Percentiles rank a stretch among this genome's conserved stretches.
phyloP scores from a whole-genome alignment of 768 basidiomycete species.

The Suillus fuscotomentosus region DNA sequence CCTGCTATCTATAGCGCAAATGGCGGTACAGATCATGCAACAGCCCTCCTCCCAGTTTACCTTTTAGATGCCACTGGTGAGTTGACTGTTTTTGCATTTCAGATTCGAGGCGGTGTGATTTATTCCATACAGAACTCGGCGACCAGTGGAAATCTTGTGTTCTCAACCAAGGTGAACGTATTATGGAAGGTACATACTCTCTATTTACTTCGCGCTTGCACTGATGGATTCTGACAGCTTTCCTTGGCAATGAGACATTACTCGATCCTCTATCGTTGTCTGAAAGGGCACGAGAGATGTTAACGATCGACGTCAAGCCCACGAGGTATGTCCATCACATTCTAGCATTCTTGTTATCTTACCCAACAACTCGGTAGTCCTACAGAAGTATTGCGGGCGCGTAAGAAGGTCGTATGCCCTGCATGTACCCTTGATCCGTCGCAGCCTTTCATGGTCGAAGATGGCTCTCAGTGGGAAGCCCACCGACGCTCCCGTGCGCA shows the following conservation, averaged over 20 bases:
- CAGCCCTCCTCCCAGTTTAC: constrained; percentile 43
- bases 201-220: neutral
- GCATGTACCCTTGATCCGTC: constrained; percentile 58
- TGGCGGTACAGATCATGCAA: constrained; percentile 20
- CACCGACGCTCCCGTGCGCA: constrained; percentile 61
- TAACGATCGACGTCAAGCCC: constrained; percentile 42
- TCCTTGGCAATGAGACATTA: constrained; percentile 47
- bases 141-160: constrained; percentile 62
- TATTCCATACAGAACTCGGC: constrained; percentile 40
- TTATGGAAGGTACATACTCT: constrained; percentile 44
- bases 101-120: neutral
- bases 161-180: constrained; percentile 43
- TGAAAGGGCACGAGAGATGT: constrained; percentile 48
- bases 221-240: constrained; percentile 41
- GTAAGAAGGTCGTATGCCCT: constrained; percentile 57
- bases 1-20: constrained; percentile 58
- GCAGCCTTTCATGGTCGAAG: constrained; percentile 65
- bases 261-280: constrained; percentile 62
- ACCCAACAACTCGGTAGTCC: constrained; percentile 44
- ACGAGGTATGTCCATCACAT: constrained; percentile 38
- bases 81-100: constrained; percentile 12
- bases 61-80: constrained; percentile 69
- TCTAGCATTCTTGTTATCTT: constrained; percentile 4
- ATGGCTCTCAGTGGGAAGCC: constrained; percentile 47
- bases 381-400: constrained; percentile 48